Evolutionary conservation across 148 eudicot genomes (phyloP), one percentile per base, ranked within the genome.

Genomic region (Nyssa sinensis): DNA sequence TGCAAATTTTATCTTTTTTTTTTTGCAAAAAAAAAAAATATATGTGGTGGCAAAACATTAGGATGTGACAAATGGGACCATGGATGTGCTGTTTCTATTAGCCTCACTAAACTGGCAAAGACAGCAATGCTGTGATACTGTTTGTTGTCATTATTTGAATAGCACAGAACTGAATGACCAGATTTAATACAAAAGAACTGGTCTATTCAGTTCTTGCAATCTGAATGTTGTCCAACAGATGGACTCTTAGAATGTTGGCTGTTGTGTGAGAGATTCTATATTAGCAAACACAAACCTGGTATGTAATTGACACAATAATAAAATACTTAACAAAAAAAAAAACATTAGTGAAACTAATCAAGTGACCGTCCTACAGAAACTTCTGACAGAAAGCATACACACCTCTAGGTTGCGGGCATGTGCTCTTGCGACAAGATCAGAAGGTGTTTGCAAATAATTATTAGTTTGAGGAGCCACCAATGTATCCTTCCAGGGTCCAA

Each of bases 401-500:
- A 88, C 98, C 98, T 94, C 93, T 75, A 95, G 81, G 74, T 84
- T 84, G 74, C 30, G 91, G 75, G 90, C 91, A 79, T 95, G 99
- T 9, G 99, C 99, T 91, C 93, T 89, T 62, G 99, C 88, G 41
- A 95, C 94, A 67, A 95, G 86, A 85, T 93, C 98, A n/a, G 94
- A 84, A 35, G 99, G 97, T 17, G 73, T 67, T 76, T 81, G 89
- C 73, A 93, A 75, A 81, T 90, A 93, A 72, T 91, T 91, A 75
- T 91, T 79, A 24, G 70, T 84, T 25, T 76, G 91, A 31, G 91
- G 90, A 85, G 90, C 93, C 24, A 92, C 16, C n/a, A n/a, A n/a
- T 3, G 89, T 95, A 68, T 95, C 99, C 83, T 95, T 95, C 96
- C 96, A 92, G 29, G 99, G 99, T 77, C 96, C 99, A 69, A 95